Percentiles rank a stretch among this genome's conserved stretches.
phyloP scores from a whole-genome alignment of 345 rosid species.

The Noccaea bulbosa region DNA sequence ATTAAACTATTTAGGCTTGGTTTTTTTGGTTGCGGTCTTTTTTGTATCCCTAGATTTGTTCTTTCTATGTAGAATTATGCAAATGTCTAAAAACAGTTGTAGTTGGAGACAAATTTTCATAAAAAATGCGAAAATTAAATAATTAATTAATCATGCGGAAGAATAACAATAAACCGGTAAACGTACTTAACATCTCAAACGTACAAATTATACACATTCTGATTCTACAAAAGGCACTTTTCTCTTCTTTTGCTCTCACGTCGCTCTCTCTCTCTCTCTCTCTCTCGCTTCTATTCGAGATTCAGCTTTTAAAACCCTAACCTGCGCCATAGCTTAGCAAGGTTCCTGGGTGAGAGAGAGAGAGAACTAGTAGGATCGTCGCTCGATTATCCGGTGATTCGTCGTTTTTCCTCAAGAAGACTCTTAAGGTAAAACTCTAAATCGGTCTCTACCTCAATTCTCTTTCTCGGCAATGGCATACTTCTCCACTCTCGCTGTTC shows the following conservation, averaged over 20 bases:
- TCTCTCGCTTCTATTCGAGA: slow-evolving; percentile 33
- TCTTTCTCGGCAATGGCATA: background rate
- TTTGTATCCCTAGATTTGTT: no score
- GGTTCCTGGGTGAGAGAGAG: slow-evolving; percentile 13
- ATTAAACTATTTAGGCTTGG: background rate
- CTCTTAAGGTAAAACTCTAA: slow-evolving; percentile 30
- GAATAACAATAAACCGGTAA: slow-evolving; percentile 7
- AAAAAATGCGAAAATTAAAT: background rate
- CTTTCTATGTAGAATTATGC: background rate
- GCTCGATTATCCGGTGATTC: slow-evolving; percentile 17
- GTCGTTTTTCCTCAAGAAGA: slow-evolving; percentile 14
- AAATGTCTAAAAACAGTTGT: background rate
- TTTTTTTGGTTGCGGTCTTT: background rate
- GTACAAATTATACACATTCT: slow-evolving; percentile 27
- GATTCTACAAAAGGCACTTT: slow-evolving; percentile 32
- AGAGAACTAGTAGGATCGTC: slow-evolving; percentile 5
- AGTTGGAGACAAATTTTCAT: background rate
- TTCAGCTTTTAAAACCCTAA: slow-evolving; percentile 47
- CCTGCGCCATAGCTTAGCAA: slow-evolving; percentile 30
- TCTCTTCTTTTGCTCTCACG: background rate
- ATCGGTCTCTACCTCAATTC: background rate
- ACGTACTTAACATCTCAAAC: background rate
- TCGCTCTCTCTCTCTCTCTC: slow-evolving; percentile 27
- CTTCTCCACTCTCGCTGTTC: slow-evolving; percentile 8
- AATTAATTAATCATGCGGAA: background rate